Evolutionary conservation across 2,329 filamentous ascomycete genomes (phyloP), one percentile per base, ranked within the genome.

Genomic region (Epicoccum nigrum): DNA sequence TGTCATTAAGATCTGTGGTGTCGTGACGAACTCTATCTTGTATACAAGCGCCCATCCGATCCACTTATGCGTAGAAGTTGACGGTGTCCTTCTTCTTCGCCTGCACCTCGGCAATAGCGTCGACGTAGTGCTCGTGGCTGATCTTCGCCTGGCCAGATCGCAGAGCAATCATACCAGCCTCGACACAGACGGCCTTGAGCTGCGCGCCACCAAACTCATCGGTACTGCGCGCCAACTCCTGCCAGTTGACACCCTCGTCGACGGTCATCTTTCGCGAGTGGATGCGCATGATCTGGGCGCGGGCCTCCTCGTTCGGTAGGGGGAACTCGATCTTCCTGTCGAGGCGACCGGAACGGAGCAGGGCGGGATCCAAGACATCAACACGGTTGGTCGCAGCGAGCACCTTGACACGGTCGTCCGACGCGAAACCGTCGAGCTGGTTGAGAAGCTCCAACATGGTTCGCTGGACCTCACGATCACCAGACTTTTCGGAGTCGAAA

Each of bases 371-470:
- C 15, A 97, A 83, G 7, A 97, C 92, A 70, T 97, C 93, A 51
- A 97, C 88, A 73, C 92, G 87, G 80, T 97, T 97, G 19, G 92
- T 97, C 35, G 92, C 92, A 3, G 92, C 92, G 43, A 97, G 82
- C 4, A 97, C 93, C 80, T 97, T 97, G 82, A 97, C 95, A 43
- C 92, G 87, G 72, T 97, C 93, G 71, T 97, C 92, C 6, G 92
- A 96, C 0, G 94, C 95, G 71, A 99, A 99, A 45, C 94, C 94
- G 71, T 99, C 94, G 1, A 99, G 86, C 79, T 99, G 94, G 79
- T 99, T 99, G 60, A 99, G 88, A 47, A 99, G 84, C 76, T 99
- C 94, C 79, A 99, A 81, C 95, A 99, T 99, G 51, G 94, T 99
- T 74, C 94, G 86, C 79, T 99, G 94, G 34, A 99, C 94, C 79